Evolutionary conservation across 2,329 filamentous ascomycete species (phyloP).

Genomic region (Colletotrichum nymphaeae): DNA sequence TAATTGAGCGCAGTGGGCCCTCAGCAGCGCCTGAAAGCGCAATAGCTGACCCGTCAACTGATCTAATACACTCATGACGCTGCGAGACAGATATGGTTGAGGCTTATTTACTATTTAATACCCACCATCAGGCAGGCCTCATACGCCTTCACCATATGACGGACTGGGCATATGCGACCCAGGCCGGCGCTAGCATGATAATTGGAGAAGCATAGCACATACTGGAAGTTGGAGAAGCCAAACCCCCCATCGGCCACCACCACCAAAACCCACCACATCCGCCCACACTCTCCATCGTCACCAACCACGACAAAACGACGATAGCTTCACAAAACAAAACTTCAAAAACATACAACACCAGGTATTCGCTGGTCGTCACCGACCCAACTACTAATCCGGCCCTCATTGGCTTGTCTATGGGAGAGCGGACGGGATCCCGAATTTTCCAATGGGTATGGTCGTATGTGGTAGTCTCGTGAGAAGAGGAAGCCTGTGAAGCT

Average conservation of each 20-base stretch:
- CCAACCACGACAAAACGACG: not conserved
- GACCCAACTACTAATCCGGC: not conserved
- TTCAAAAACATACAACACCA: not conserved
- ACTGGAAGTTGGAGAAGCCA: not conserved
- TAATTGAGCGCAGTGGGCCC: too few relatives aligned
- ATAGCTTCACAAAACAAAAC: not conserved
- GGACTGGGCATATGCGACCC: not conserved
- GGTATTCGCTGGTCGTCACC: not conserved
- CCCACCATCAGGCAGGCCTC: too few relatives aligned
- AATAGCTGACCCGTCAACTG: too few relatives aligned
- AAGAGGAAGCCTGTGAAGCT: too few relatives aligned
- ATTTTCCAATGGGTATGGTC: not conserved
- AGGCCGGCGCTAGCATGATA: not conserved
- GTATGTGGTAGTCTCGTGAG: rapidly evolving
- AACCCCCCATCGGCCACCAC: not conserved
- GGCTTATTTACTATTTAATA: not conserved
- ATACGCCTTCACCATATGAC: not conserved
- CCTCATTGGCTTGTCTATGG: not conserved
- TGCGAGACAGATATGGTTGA: not conserved
- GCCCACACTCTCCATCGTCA: not conserved
- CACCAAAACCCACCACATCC: not conserved
- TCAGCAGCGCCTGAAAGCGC: too few relatives aligned
- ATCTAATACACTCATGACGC: not conserved
- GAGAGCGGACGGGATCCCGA: not conserved
- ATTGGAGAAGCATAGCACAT: not conserved